Percentiles rank a stretch among this genome's conserved stretches.
phyloP scores from a whole-genome alignment of 1,284 basidiomycete species.

The Coriolopsis trogii region DNA sequence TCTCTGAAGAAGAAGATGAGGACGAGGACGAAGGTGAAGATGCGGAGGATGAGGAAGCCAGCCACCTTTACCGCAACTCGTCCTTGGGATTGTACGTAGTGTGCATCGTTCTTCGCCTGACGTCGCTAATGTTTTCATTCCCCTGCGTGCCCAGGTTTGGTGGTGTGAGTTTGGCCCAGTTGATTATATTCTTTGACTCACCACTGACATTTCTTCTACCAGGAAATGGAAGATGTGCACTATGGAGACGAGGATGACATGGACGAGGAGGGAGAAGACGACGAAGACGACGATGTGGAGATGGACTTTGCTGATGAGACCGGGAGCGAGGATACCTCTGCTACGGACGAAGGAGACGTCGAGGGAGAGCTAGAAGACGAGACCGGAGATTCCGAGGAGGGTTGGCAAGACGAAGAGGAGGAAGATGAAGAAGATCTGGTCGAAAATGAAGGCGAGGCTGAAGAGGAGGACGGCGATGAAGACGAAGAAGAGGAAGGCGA shows the following conservation, averaged over 20 bases:
- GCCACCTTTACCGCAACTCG: conserved; percentile 96
- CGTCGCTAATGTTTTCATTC: conserved; percentile 1
- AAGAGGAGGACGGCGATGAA: conserved; percentile 47
- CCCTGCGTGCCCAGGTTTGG: conserved; percentile 60
- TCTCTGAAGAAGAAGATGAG: conserved; percentile 65
- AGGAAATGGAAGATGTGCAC: conserved; percentile 84
- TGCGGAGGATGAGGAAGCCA: conserved; percentile 75
- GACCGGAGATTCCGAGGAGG: conserved; percentile 64
- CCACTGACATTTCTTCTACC: conserved; percentile 7
- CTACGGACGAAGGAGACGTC: conserved; percentile 68
- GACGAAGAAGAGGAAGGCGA: conserved; percentile 51
- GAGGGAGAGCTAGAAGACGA: conserved; percentile 63
- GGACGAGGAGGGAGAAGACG: conserved; percentile 78
- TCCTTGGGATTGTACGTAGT: conserved; percentile 93
- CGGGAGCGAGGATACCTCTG: conserved; percentile 77
- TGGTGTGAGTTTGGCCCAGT: conserved; percentile 67
- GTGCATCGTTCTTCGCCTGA: not conserved
- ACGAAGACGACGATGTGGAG: conserved; percentile 80
- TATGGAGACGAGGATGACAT: conserved; percentile 76
- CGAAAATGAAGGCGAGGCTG: conserved; percentile 56
- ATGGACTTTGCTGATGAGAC: conserved; percentile 87
- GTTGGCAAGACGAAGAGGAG: conserved; percentile 67
- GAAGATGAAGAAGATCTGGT: conserved; percentile 64
- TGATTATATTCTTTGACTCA: not conserved
- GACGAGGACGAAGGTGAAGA: conserved; percentile 42